These are phyloP conservation scores for Cryptosporidium parvum DNA, from an alignment of 169 alveolate species.

Conservation along the genomic window DNA sequence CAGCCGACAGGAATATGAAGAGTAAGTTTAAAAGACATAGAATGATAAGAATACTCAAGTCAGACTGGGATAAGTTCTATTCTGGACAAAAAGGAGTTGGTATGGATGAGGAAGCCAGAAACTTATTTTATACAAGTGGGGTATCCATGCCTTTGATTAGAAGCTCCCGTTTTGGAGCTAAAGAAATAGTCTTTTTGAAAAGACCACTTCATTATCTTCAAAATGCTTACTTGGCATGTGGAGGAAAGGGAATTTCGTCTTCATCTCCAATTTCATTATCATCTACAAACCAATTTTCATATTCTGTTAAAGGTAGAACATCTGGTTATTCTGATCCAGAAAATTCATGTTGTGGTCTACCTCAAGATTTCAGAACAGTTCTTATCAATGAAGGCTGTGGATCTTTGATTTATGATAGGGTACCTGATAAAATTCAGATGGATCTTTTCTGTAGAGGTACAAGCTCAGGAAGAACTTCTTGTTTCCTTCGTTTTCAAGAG, in stretches of 20 bases:
- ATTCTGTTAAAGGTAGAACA: not conserved
- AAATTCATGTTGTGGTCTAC: conserved; percentile 22
- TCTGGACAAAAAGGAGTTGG: conserved; percentile 24
- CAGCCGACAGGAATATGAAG: conserved; percentile 29
- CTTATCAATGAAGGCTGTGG: conserved; percentile 43
- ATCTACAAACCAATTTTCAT: not conserved
- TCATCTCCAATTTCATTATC: not conserved
- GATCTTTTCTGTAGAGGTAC: conserved; percentile 61
- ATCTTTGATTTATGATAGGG: conserved; percentile 52
- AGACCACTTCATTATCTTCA: conserved; percentile 43
- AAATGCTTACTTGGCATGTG: conserved; percentile 39
- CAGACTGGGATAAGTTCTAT: conserved; percentile 53
- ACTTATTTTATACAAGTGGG: conserved; percentile 52
- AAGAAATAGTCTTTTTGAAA: conserved; percentile 41
- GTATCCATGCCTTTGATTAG: conserved; percentile 43
- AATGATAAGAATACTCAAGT: conserved; percentile 32
- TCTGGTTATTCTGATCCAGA: not conserved
- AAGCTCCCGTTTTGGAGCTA: conserved; percentile 34
- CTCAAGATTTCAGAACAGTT: conserved; percentile 33
- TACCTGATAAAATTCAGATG: conserved; percentile 24
- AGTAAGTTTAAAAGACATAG: conserved; percentile 23
- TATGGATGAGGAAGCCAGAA: conserved; percentile 64
- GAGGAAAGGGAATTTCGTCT: not conserved
- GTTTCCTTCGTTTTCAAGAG: conserved; percentile 76
- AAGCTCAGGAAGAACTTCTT: conserved; percentile 10